Base-by-base conservation (phyloP, 345 rosid genomes). In the Ailanthus altissimus region DNA sequence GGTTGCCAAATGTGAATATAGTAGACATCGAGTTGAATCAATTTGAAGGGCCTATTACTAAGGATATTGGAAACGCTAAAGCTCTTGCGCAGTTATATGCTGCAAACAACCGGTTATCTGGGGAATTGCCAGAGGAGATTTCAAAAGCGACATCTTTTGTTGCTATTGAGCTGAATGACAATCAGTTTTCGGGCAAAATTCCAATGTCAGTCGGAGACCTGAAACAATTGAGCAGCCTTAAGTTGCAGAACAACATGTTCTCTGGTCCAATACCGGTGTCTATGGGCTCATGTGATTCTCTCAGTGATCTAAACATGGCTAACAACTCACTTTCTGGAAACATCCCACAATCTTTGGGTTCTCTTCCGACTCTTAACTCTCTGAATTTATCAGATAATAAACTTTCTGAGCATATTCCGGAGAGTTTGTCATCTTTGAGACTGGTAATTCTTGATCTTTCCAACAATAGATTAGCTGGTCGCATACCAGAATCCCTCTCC, bases 371-470 rank as follows among this genome's bases (percentile, higher is more conserved):
- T 38, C 82, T 94, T 13, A 92, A 93, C 80, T 87, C 93, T 63
- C 78, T 95, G 69, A 90, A 93, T 83, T 84, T 95, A 50, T 88
- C 99, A 1, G 78, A 75, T 20, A 95, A 95, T 70, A 61, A 85
- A 66, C 90, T 95, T 36, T 84, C 87, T 0, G 98, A 96, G 66
- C 81, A 40, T 53, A 93, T 95, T 42, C 98, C 98, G 0, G 88
- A 80, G 20, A 89, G 88, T 72, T 81, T 95, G 69, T 88, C 98
- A 26, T 83, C 91, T 68, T 82, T 90, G 70, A 90, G 81, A 26
- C 88, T 94, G 45, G 92, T 91, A 83, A 92, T 93, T 79, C 97
- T 94, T 62, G 99, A 94, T 84, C 88, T 94, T 7, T 84, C 98
- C 5, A 66, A 86, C 82, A 95, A 95, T 71, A 74, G 68, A 15